Base-by-base conservation (phyloP, 2,329 filamentous ascomycete species). In the Phoma sp. region DNA sequence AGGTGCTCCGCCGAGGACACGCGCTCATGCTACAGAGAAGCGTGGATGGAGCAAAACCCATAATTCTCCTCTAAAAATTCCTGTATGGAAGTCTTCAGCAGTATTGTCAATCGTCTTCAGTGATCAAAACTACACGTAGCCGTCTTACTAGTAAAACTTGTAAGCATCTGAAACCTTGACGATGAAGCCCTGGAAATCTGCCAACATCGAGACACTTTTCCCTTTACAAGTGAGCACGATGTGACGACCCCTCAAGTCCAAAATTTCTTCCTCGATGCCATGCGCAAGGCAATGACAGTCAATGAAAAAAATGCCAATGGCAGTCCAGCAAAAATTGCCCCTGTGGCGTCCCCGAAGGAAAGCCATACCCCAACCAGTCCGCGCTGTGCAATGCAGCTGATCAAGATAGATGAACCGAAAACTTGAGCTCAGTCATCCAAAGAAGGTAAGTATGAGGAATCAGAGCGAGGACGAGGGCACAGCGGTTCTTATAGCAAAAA, bases 311-410 rank as follows among this genome's bases (percentile, higher is more conserved):
- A 55, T 25, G 27, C 22, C 41, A 38, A n/a, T 27, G 35, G 55
- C 43, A 22, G 58, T 60, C 64, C 61, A 69, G 64, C 64, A 69
- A 69, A 69, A 69, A 69, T 69, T 69, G 61, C 63, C 55, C 66
- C 71, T 60, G 56, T 68, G 64, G 71, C 63, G 69, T 67, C 64
- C 69, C 69, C 70, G 65, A 69, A 73, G 65, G 67, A 70, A 66
- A 67, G 63, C 70, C 68, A 67, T 65, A 63, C 58, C 62, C 59
- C 54, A 60, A 65, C 70, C 62, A 58, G 67, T 61, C 72, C 70
- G 62, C 71, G 71, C 60, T 73, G 72, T 74, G 71, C 72, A 70
- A 74, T 74, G 71, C 64, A 74, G 70, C 64, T 63, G 57, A 65
- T 63, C 60, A 63, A 57, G 49, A 56, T 62, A 66, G 68, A 67